A percentile compares a stretch with the other conserved stretches of the same genome.
Evolutionary conservation across 768 basidiomycete species (phyloP).

Genomic region (Arthromyces matolae): DNA sequence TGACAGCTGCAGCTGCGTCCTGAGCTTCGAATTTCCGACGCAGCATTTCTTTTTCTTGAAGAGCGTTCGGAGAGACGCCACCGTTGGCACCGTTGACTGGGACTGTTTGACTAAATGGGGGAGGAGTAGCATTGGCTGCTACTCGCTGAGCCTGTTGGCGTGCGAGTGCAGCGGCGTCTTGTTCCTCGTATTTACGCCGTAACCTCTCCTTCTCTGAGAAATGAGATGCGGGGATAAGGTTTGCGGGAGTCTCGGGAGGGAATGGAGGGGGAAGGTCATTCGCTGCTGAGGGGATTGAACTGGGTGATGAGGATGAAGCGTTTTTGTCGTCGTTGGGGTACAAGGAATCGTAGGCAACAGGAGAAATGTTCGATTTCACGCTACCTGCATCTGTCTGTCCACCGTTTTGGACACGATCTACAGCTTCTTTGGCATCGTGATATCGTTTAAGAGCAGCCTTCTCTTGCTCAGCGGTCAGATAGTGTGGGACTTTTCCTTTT

Average conservation of each 20-base stretch:
- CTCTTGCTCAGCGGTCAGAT: constrained; percentile 66
- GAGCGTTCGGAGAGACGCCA: constrained; percentile 15
- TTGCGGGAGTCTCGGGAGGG: constrained; percentile 36
- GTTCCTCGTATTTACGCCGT: constrained; percentile 59
- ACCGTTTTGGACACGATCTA: constrained; percentile 52
- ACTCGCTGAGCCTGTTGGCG: constrained; percentile 19
- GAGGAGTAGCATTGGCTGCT: constrained; percentile 13
- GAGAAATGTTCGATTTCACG: constrained; percentile 28
- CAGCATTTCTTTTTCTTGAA: constrained; percentile 56
- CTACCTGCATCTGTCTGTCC: constrained; percentile 17
- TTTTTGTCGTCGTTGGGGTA: constrained; percentile 43
- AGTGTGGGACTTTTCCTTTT: constrained; percentile 37
- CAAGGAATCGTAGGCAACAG: constrained; percentile 60
- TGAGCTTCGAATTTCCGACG: constrained; percentile 54
- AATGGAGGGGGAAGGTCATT: constrained; percentile 53
- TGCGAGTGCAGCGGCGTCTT: constrained; percentile 52
- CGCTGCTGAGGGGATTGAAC: constrained; percentile 18
- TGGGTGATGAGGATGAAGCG: constrained; percentile 27
- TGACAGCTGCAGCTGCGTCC: constrained; percentile 32
- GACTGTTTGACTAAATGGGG: constrained; percentile 15
- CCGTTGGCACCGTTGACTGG: constrained; percentile 14
- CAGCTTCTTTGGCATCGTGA: constrained; percentile 68
- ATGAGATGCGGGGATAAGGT: constrained; percentile 34
- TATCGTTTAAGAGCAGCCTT: constrained; percentile 68
- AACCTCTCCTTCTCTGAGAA: constrained; percentile 69